These are phyloP conservation scores for Hirsutella rhossiliensis DNA, from an alignment of 2,329 filamentous ascomycete genomes.

Conservation along the genomic window DNA sequence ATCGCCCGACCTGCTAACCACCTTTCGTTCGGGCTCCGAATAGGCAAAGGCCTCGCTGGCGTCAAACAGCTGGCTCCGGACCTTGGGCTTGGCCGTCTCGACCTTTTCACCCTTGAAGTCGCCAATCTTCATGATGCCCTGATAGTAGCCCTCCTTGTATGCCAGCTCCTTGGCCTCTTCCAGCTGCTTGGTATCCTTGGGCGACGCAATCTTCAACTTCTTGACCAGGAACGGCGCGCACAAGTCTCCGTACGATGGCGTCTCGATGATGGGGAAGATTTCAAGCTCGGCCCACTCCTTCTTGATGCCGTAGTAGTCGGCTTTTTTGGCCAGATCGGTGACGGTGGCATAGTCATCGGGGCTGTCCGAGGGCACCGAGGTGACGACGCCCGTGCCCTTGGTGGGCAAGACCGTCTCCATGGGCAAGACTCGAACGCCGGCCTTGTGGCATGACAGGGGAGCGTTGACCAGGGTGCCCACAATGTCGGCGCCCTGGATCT, in stretches of 20 bases:
- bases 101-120: slow-evolving; percentile 83
- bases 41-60: slow-evolving; percentile 77
- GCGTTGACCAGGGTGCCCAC: slow-evolving; percentile 84
- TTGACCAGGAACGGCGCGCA: slow-evolving; percentile 76
- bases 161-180: slow-evolving; percentile 91
- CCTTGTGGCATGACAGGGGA: slow-evolving; percentile 73
- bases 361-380: slow-evolving; percentile 88
- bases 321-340: slow-evolving; percentile 81
- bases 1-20: slow-evolving; percentile 80
- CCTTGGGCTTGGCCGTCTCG: slow-evolving; percentile 75
- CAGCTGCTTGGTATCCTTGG: slow-evolving; percentile 82
- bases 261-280: slow-evolving; percentile 80
- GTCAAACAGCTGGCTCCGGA: slow-evolving; percentile 66
- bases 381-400: slow-evolving; percentile 95
- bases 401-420: slow-evolving; percentile 89
- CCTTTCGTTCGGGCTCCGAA: slow-evolving; percentile 82
- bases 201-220: slow-evolving; percentile 90
- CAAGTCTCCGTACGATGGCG: slow-evolving; percentile 75
- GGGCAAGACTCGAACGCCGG: slow-evolving; percentile 77
- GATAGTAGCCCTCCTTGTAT: slow-evolving; percentile 97
- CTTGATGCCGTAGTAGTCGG: slow-evolving; percentile 90
- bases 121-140: slow-evolving; percentile 78
- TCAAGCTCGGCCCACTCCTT: slow-evolving; percentile 93
- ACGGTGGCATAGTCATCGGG: slow-evolving; percentile 88
- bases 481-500: slow-evolving; percentile 65